Percentiles rank a stretch among this genome's conserved stretches.
These are phyloP conservation scores for Neurospora sp. DNA, from an alignment of 495 filamentous ascomycete genomes.

Conservation along the genomic window DNA sequence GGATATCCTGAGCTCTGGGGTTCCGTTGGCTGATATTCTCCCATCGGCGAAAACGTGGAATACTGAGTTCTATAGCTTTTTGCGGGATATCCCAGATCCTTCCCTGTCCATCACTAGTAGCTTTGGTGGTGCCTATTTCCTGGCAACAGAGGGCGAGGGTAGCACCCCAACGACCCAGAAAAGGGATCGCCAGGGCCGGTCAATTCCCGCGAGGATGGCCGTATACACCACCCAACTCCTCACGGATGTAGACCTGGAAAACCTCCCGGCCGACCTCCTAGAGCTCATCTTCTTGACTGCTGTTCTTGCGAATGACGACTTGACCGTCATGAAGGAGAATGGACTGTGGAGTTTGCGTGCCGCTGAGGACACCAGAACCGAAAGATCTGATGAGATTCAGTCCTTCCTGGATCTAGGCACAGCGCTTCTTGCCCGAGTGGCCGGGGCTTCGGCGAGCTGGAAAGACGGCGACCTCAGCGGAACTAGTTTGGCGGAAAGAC, in stretches of 20 bases:
- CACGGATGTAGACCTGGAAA: slow-evolving; percentile 16
- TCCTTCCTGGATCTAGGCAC: slow-evolving; percentile 50
- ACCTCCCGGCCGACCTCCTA: slow-evolving; percentile 28
- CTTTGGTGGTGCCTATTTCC: slow-evolving; percentile 58
- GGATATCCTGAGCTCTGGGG: slow-evolving; percentile 10
- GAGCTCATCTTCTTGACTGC: slow-evolving; percentile 30
- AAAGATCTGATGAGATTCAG: slow-evolving; percentile 38
- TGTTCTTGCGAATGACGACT: slow-evolving; percentile 34
- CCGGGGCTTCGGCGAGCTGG: slow-evolving; percentile 24
- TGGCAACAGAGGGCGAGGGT: slow-evolving; percentile 36
- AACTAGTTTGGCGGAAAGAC: slow-evolving; percentile 18
- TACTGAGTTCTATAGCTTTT: slow-evolving; percentile 43
- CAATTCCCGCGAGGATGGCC: slow-evolving; percentile 63
- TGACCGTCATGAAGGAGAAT: slow-evolving; percentile 22
- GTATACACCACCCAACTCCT: slow-evolving; percentile 53
- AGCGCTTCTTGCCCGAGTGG: slow-evolving; percentile 39
- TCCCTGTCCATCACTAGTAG: slow-evolving; percentile 63
- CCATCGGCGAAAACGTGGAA: slow-evolving; percentile 35
- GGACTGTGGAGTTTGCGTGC: slow-evolving; percentile 26
- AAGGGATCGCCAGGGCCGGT: slow-evolving; percentile 58
- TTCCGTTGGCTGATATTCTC: slow-evolving; percentile 26
- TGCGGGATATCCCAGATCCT: slow-evolving; percentile 44
- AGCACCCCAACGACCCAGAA: slow-evolving; percentile 13
- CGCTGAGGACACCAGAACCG: slow-evolving; percentile 33
- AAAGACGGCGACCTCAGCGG: slow-evolving; percentile 17